Evolutionary conservation across 805 yeast species (phyloP).

Genomic region (Saccharomycopsis fodiens): DNA sequence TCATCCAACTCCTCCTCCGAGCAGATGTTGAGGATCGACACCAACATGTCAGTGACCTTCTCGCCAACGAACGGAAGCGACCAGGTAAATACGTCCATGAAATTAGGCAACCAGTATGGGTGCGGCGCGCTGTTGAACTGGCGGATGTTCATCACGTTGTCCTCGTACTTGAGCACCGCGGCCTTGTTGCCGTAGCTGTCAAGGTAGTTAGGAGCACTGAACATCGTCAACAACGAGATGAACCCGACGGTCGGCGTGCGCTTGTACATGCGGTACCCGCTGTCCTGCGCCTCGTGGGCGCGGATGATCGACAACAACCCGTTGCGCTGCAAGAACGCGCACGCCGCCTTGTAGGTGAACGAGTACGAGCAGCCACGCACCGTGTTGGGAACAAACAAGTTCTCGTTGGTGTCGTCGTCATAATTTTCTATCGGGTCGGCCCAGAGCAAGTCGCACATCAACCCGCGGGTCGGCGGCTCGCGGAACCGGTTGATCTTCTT

Average conservation of each 20-base stretch:
- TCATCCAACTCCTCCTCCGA: constrained; percentile 90
- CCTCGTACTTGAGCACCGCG: constrained; percentile 86
- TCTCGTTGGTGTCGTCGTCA: constrained; percentile 50
- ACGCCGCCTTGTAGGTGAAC: constrained; percentile 74
- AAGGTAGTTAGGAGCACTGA: constrained; percentile 91
- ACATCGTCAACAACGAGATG: constrained; percentile 83
- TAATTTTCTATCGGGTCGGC: constrained; percentile 91
- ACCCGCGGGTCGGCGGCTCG: constrained; percentile 89
- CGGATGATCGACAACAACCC: constrained; percentile 79
- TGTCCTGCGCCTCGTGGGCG: constrained; percentile 97
- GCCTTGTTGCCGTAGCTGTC: constrained; percentile 93
- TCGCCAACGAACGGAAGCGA: constrained; percentile 96
- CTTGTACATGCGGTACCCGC: constrained; percentile 92
- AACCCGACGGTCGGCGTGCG: constrained; percentile 78
- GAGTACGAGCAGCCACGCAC: constrained; percentile 92
- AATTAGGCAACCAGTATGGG: constrained; percentile 95
- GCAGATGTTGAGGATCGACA: constrained; percentile 84
- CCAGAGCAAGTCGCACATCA: constrained; percentile 94
- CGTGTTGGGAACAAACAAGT: constrained; percentile 51
- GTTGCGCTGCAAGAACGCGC: constrained; percentile 70
- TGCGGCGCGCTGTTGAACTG: constrained; percentile 91
- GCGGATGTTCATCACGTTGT: constrained; percentile 88
- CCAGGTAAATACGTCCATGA: constrained; percentile 97
- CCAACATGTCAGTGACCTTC: constrained; percentile 88
- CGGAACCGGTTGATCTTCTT: constrained; percentile 67